Evolutionary conservation across 306 rosid species (phyloP).

Genomic region (Cicer bijugum): DNA sequence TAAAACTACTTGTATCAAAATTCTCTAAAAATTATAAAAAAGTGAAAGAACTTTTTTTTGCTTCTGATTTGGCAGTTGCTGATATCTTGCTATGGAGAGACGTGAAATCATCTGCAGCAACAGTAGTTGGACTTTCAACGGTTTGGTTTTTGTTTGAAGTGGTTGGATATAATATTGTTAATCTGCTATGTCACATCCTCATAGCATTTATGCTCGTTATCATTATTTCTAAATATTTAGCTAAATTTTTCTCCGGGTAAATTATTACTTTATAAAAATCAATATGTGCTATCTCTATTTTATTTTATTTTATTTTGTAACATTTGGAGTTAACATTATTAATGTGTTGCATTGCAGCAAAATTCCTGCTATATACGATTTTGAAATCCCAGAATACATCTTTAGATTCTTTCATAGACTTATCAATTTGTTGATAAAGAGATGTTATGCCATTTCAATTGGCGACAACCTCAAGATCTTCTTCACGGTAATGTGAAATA

Average conservation of each 20-base stretch:
- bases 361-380: conserved; percentile 46
- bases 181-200: conserved; percentile 60
- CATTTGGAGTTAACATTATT: background rate
- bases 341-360: conserved; percentile 44
- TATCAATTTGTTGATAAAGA: conserved; percentile 51
- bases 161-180: conserved; percentile 59
- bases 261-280: background rate
- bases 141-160: conserved; percentile 70
- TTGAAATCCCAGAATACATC: conserved; percentile 55
- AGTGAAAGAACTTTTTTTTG: too few relatives aligned
- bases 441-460: conserved; percentile 53
- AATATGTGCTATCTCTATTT: background rate
- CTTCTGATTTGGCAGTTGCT: conserved; percentile 56
- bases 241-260: conserved; percentile 59
- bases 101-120: conserved; percentile 51
- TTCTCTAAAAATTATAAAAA: too few relatives aligned
- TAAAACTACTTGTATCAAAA: too few relatives aligned
- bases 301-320: background rate
- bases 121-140: conserved; percentile 50
- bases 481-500: conserved; percentile 54
- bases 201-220: conserved; percentile 57
- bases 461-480: conserved; percentile 60
- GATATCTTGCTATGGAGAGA: conserved; percentile 69
- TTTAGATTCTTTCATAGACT: conserved; percentile 38
- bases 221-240: conserved; percentile 57